Percentiles rank a stretch among this genome's conserved stretches.
These are phyloP conservation scores for Fusarium sublunatum DNA, from an alignment of 2,329 filamentous ascomycete genomes.

Conservation along the genomic window DNA sequence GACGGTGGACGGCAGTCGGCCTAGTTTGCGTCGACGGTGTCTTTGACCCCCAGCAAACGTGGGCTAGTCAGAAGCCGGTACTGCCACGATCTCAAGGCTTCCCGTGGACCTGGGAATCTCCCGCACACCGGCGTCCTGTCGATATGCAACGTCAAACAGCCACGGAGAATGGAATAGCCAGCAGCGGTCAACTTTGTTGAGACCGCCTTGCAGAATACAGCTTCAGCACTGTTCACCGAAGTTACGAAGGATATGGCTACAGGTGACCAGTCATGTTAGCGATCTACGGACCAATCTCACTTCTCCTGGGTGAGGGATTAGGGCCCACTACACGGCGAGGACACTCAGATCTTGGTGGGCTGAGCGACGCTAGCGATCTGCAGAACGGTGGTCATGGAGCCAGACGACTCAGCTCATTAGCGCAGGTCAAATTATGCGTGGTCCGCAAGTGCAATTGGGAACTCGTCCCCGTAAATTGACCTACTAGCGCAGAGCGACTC, in stretches of 20 bases:
- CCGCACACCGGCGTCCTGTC: slow-evolving; percentile 41
- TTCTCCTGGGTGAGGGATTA: slow-evolving; percentile 36
- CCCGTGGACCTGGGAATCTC: slow-evolving; percentile 45
- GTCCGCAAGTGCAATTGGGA: slow-evolving; percentile 25
- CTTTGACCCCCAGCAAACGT: slow-evolving; percentile 43
- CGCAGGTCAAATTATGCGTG: slow-evolving; percentile 32
- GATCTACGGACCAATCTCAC: slow-evolving; percentile 47
- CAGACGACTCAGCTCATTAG: slow-evolving; percentile 46
- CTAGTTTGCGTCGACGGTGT: slow-evolving; percentile 44
- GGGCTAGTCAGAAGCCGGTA: slow-evolving; percentile 40
- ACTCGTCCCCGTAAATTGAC: slow-evolving; percentile 22
- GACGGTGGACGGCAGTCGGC: slow-evolving; percentile 44
- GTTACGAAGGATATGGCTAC: slow-evolving; percentile 18
- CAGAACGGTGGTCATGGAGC: slow-evolving; percentile 45
- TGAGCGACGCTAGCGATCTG: slow-evolving; percentile 46
- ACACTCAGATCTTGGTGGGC: slow-evolving; percentile 46
- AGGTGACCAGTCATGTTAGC: slow-evolving; percentile 44
- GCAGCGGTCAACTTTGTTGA: slow-evolving; percentile 22
- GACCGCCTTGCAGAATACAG: slow-evolving; percentile 1
- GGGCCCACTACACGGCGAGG: slow-evolving; percentile 40
- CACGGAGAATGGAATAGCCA: slow-evolving; percentile 16
- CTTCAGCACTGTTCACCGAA: slow-evolving; percentile 18
- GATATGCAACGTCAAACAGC: slow-evolving; percentile 23
- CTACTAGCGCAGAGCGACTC: slow-evolving; percentile 30
- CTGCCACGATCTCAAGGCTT: slow-evolving; percentile 45